These are phyloP conservation scores for Lactuca saligna DNA, from an alignment of 129 eudicot species.

Conservation along the genomic window DNA sequence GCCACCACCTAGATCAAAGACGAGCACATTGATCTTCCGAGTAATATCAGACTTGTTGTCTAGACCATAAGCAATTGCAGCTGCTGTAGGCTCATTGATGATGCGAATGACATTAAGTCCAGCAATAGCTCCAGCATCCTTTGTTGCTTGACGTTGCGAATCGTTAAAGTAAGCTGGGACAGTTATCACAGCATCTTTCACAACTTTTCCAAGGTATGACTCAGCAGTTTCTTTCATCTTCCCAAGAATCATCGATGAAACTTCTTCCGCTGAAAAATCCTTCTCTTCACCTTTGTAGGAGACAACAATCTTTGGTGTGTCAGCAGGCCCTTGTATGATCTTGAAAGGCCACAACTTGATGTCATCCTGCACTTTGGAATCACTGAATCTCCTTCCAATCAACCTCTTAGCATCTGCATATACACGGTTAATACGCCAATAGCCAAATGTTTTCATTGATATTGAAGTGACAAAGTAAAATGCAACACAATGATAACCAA, in stretches of 20 bases:
- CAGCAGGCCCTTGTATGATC: slow-evolving; percentile 5
- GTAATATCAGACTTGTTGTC: slow-evolving; percentile 9
- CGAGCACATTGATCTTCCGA: slow-evolving; percentile 13
- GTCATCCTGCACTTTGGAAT: slow-evolving; percentile 19
- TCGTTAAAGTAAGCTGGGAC: slow-evolving; percentile 30
- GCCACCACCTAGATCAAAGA: slow-evolving; percentile 31
- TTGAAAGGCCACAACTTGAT: slow-evolving; percentile 32
- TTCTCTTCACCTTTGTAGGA: slow-evolving; percentile 19
- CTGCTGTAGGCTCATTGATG: slow-evolving; percentile 35
- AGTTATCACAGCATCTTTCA: slow-evolving; percentile 23
- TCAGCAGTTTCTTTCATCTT: slow-evolving; percentile 34
- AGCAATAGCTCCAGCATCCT: slow-evolving; percentile 27
- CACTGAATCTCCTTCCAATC: slow-evolving; percentile 31
- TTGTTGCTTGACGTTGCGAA: slow-evolving; percentile 32
- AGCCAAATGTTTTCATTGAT: not conserved
- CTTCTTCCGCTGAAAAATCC: slow-evolving; percentile 27
- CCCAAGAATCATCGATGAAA: slow-evolving; percentile 28
- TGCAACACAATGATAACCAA: too few relatives aligned
- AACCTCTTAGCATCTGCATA: slow-evolving; percentile 28
- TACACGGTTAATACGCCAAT: too few relatives aligned
- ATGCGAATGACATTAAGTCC: slow-evolving; percentile 20
- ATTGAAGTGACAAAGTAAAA: too few relatives aligned
- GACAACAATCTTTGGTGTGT: slow-evolving; percentile 32
- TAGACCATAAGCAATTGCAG: slow-evolving; percentile 37
- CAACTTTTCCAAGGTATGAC: slow-evolving; percentile 20